phyloP scores from a whole-genome alignment of 176 grass and related monocot genomes.

The Zoysia pacifica region DNA sequence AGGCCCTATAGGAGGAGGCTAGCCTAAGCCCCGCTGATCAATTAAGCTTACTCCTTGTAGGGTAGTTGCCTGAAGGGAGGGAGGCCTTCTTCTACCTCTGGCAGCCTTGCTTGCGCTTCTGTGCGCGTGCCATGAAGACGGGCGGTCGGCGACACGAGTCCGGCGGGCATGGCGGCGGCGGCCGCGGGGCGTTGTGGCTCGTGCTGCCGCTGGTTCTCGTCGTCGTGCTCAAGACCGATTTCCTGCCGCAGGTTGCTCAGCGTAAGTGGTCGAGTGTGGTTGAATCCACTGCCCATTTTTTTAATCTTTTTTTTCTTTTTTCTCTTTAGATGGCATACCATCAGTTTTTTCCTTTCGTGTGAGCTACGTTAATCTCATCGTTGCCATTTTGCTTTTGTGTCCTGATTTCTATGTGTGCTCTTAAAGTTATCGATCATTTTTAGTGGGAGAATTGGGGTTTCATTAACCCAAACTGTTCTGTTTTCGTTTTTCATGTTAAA shows the following conservation, averaged over 20 bases:
- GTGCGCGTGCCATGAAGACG: slow-evolving; percentile 29
- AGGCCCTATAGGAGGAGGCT: too few relatives aligned
- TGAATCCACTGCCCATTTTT: not conserved
- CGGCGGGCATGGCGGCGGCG: not conserved
- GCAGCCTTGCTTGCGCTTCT: too few relatives aligned
- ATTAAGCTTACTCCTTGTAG: too few relatives aligned
- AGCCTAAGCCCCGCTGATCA: too few relatives aligned
- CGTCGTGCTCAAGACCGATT: slow-evolving; percentile 27
- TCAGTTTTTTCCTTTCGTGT: not conserved
- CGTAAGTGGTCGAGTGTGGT: slow-evolving; percentile 24
- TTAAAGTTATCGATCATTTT: not conserved
- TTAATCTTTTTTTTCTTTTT: not conserved
- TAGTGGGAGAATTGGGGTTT: not conserved
- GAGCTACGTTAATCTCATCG: not conserved
- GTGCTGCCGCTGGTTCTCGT: slow-evolving; percentile 35
- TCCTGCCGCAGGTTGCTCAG: slow-evolving; percentile 13
- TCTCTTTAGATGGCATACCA: not conserved
- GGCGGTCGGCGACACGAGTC: slow-evolving; percentile 1
- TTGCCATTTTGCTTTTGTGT: not conserved
- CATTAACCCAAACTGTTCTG: not conserved
- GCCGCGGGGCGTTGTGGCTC: slow-evolving; percentile 20
- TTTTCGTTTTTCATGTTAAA: too few relatives aligned
- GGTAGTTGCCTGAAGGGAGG: not conserved
- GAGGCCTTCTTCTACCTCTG: not conserved
- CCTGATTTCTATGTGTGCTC: not conserved